Evolutionary conservation across 225 moss, liverwort and hornwort species (phyloP), one percentile per base, ranked within the genome.

Genomic region (Rhytidiadelphus loreus): DNA sequence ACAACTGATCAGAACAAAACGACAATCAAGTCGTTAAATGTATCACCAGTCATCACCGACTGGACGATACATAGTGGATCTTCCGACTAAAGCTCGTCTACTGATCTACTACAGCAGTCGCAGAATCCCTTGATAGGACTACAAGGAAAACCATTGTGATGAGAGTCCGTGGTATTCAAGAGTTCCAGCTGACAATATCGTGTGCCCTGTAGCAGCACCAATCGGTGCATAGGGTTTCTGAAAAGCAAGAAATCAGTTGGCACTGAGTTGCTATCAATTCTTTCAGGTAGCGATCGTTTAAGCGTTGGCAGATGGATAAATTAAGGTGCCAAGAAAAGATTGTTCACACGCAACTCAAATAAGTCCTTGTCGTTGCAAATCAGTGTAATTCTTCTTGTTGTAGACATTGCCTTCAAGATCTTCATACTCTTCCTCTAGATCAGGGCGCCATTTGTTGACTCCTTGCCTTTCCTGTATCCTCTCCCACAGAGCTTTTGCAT

Each of bases 371-470:
- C 96, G 95, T 92, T 96, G 96, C 91, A 95, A 91, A 87, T 96
- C 97, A 71, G 96, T 89, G 88, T 90, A 96, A 43, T 90, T 96
- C 84, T 96, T 96, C 86, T 96, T 98, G 85, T 98, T 98, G 89
- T 96, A 96, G 74, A 96, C 95, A 79, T 95, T 96, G 86, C 96
- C 96, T 55, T 96, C 96, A 71, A 93, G 92, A 85, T 96, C 96
- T 78, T 98, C 98, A 71, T 95, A 95, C 87, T 96, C 96, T 93
- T 97, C 96, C 94, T 96, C 98, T 69, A 96, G 89, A 89, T 98
- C 98, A 70, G 96, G 98, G 80, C 98, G 96, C 98, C 98, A 98
- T 89, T 96, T 98, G 85, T 96, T 98, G 57, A 96, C 96, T 70
- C 96, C 95, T 91, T 96, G 96, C 82, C 96, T 94, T 80, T 98